Percentiles rank a stretch among this genome's conserved stretches.
These are phyloP conservation scores for Prasinococcaceae sp. DNA, from an alignment of 139 green algal genomes.

Conservation along the genomic window DNA sequence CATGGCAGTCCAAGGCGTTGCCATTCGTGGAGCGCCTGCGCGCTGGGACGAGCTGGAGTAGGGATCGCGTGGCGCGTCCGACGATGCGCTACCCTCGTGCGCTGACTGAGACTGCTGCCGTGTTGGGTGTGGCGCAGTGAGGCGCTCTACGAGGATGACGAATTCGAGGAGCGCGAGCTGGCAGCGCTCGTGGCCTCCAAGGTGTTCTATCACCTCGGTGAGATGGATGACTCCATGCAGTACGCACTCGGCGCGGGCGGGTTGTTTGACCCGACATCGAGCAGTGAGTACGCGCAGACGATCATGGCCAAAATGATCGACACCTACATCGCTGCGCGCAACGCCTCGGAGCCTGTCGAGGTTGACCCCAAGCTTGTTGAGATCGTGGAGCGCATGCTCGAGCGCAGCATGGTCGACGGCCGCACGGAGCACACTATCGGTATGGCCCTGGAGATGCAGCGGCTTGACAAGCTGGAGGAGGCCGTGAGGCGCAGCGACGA, in stretches of 20 bases:
- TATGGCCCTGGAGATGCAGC: constrained; percentile 72
- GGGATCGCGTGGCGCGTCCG: no score
- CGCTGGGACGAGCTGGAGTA: no score
- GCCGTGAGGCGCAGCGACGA: constrained; percentile 30
- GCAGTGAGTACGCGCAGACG: constrained; percentile 86
- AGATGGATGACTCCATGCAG: constrained; percentile 82
- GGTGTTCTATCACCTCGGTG: constrained; percentile 97
- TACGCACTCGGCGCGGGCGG: constrained; percentile 82
- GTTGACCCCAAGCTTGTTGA: constrained; percentile 67
- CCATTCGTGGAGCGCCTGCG: no score
- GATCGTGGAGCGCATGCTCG: constrained; percentile 88
- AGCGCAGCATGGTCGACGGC: constrained; percentile 59
- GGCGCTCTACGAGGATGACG: constrained; percentile 86
- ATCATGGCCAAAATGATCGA: constrained; percentile 88
- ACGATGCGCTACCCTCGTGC: no score
- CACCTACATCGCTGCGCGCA: constrained; percentile 68
- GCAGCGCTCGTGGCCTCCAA: constrained; percentile 93
- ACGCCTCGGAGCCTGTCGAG: constrained; percentile 15
- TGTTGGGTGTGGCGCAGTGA: constrained; percentile 73
- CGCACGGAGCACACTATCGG: constrained; percentile 89
- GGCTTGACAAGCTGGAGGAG: constrained; percentile 76
- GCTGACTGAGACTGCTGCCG: no score
- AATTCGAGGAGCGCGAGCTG: constrained; percentile 74
- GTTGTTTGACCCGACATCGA: constrained; percentile 82
- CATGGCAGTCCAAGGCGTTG: no score